These are phyloP conservation scores for Myriosclerotinia scirpicola DNA, from an alignment of 2,329 filamentous ascomycete species.

Conservation along the genomic window DNA sequence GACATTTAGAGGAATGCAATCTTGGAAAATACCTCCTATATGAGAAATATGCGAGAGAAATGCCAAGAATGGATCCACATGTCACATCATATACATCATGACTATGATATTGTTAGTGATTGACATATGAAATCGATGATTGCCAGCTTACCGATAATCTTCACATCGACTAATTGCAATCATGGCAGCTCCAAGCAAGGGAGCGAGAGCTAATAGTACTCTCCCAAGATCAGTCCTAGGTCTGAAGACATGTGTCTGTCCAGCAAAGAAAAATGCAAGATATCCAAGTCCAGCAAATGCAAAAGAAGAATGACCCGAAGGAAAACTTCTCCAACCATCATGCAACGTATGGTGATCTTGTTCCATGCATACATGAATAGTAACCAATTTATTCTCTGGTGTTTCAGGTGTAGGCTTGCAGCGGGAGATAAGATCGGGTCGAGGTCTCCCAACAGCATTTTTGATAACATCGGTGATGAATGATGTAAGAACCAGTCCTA, in stretches of 20 bases:
- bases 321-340: conserved; percentile 83
- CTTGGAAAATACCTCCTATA: conserved; percentile 64
- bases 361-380: conserved; percentile 71
- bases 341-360: conserved; percentile 67
- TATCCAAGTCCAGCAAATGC: conserved; percentile 78
- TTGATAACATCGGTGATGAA: conserved; percentile 91
- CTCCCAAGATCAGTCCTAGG: conserved; percentile 51
- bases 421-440: conserved; percentile 84
- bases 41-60: conserved; percentile 61
- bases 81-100: conserved; percentile 71
- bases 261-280: conserved; percentile 67
- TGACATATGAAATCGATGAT: conserved; percentile 9
- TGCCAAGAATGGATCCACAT: conserved; percentile 60
- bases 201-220: conserved; percentile 57
- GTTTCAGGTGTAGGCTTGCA: conserved; percentile 67
- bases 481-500: conserved; percentile 71
- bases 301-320: conserved; percentile 77
- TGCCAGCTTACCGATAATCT: conserved; percentile 55
- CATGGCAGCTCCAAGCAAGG: conserved; percentile 62
- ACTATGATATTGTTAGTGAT: conserved; percentile 25
- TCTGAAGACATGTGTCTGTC: conserved; percentile 60
- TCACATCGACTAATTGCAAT: conserved; percentile 69
- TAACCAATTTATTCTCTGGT: conserved; percentile 54
- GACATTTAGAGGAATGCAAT: conserved; percentile 52
- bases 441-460: conserved; percentile 67